These are phyloP conservation scores for Chenopodium berlandieri DNA, from an alignment of 148 eudicot species.

Conservation along the genomic window DNA sequence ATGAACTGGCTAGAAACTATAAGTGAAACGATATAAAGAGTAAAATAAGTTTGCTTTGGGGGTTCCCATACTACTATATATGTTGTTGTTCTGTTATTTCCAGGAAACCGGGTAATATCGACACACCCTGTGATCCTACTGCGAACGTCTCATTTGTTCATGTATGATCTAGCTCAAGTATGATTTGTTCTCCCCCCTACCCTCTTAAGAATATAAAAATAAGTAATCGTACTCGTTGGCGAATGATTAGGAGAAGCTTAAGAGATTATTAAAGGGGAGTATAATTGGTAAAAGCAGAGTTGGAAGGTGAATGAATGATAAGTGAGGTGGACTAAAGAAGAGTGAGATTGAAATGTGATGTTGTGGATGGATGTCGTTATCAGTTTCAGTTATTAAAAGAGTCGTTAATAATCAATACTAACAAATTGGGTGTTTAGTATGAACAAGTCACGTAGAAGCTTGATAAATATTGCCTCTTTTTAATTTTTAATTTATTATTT, in stretches of 20 bases:
- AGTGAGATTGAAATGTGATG: slow-evolving; percentile 24
- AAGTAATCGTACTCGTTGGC: not conserved
- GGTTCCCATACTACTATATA: not conserved
- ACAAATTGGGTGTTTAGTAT: slow-evolving; percentile 14
- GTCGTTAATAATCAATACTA: not conserved
- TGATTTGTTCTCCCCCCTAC: not conserved
- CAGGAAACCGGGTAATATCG: not conserved
- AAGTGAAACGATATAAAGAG: not conserved
- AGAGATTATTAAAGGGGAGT: not conserved
- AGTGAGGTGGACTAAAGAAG: slow-evolving; percentile 4
- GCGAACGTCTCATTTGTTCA: not conserved
- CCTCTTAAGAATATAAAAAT: not conserved
- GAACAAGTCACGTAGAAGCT: slow-evolving; percentile 30
- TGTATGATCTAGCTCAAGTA: not conserved
- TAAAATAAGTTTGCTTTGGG: slow-evolving; percentile 9
- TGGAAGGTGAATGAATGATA: not conserved
- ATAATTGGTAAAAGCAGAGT: not conserved
- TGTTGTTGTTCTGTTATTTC: not conserved
- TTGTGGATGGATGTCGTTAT: slow-evolving; percentile 17
- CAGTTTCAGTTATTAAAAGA: not conserved
- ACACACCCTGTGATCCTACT: no score
- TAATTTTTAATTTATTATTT: not conserved
- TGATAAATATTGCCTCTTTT: not conserved
- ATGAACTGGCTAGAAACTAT: slow-evolving; percentile 14
- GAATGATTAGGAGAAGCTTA: not conserved